Evolutionary conservation across 495 filamentous ascomycete genomes (phyloP), one percentile per base, ranked within the genome.

Genomic region (Penicillium cosmopolitanum): DNA sequence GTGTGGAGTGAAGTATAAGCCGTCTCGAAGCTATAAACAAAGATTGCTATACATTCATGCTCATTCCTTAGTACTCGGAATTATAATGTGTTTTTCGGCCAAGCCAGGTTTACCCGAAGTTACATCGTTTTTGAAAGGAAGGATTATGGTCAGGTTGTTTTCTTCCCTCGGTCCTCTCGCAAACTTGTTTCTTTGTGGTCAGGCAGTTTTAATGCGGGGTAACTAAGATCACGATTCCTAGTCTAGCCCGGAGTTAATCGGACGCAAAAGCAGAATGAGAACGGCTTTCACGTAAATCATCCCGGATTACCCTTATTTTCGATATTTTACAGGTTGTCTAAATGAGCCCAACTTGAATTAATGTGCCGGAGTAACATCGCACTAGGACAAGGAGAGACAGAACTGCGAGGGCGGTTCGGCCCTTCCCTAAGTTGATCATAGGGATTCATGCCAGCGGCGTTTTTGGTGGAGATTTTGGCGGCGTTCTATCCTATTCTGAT

Each of bases 201-300:
- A 44, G 42, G 4, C 5, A 13, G 36, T n/a, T 1, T 44, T 44
- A 18, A 16, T 44, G 42, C 42, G 42, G 42, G 42, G 42, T 44
- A 44, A 16, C 16, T 19, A 44, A 18, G n/a, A 5, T 44, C n/a
- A 13, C n/a, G 15, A 16, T 44, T 44, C 42, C 42, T 4, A 44
- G n/a, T 44, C 13, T 44, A 44, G 42, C 42, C 42, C 42, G 42
- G 42, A 44, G 42, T 44, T 44, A 16, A 44, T 44, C 42, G 42
- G n/a, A 6, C 13, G 1, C 42, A 10, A 44, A 16, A 19, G 15
- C 42, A 16, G 15, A 10, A 44, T 19, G 0, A 44, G 42, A 44
- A 16, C 42, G 16, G 42, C 16, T 44, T 44, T 44, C 42, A 44
- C 4, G n/a, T 13, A 16, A 44, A 13, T n/a, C n/a, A 44, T 16